Evolutionary conservation across 1,139 yeast species (phyloP), one percentile per base, ranked within the genome.

Genomic region (Taphrina deformans): DNA sequence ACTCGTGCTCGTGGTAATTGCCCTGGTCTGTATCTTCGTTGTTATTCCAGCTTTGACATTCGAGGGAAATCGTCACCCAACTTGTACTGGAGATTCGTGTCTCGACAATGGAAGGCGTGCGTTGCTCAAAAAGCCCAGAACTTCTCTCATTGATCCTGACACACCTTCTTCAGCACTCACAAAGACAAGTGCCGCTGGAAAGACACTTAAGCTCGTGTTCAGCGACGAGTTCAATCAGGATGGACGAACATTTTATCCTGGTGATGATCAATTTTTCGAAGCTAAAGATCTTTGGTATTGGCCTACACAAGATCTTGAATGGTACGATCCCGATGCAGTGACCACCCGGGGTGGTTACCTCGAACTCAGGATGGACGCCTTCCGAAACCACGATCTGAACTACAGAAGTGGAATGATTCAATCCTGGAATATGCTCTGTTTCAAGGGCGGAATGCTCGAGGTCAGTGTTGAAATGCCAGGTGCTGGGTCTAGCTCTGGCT

Each of bases 381-480:
- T 77, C 73, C 78, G 82, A 69, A 87, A 85, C 73, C 93, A 89
- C 75, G 80, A 85, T 70, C 77, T 89, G 68, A 85, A 82, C 72
- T 89, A 89, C 75, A 80, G 96, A 68, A 86, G 93, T 0, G 96
- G 90, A 16, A 89, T 89, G 96, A 72, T 89, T 18, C 96, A 89
- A 76, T 78, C 85, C 46, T 89, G 96, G 96, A 89, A 89, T 75
- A 83, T 86, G 74, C 67, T 89, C 72, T 89, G 96, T 74, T 88
- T 87, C 72, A 85, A 90, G 12, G 89, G 89, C 74, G 96, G 96
- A 3, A 74, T 79, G 53, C 71, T 89, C 35, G 93, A 87, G 73
- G 80, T 87, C 10, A 84, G 89, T 5, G 90, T 89, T 0, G 80
- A 83, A 69, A 76, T 89, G 67, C 93, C 96, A 18, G 87, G 87